Evolutionary conservation across 257 asterid species (phyloP).

Genomic region (Lavandula angustifolia): DNA sequence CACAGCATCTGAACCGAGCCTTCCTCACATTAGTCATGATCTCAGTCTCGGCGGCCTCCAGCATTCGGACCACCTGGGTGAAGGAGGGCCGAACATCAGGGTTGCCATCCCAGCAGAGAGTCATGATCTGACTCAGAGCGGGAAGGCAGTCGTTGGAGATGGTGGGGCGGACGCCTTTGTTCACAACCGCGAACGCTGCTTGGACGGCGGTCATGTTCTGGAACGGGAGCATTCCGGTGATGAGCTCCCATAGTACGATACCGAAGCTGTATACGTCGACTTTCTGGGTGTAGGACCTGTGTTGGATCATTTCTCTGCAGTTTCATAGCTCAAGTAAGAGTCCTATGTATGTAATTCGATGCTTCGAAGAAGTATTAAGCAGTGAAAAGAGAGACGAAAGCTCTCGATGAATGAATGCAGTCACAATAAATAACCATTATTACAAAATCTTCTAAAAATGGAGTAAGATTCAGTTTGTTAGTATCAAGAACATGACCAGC

Average conservation of each 20-base stretch:
- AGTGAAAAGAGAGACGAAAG: too few relatives aligned
- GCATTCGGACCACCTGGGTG: slow-evolving; percentile 77
- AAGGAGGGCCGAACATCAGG: slow-evolving; percentile 90
- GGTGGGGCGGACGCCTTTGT: slow-evolving; percentile 87
- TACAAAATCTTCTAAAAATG: too few relatives aligned
- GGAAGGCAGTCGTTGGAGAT: slow-evolving; percentile 80
- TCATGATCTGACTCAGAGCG: slow-evolving; percentile 82
- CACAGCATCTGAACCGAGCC: slow-evolving; percentile 99
- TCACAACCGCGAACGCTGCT: slow-evolving; percentile 96
- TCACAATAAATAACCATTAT: too few relatives aligned
- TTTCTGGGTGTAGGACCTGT: slow-evolving; percentile 91
- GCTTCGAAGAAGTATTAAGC: too few relatives aligned
- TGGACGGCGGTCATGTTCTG: slow-evolving; percentile 97
- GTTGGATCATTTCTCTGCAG: slow-evolving; percentile 99
- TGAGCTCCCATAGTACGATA: slow-evolving; percentile 93
- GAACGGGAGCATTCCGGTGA: slow-evolving; percentile 95
- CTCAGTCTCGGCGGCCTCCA: slow-evolving; percentile 87
- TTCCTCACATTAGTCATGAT: slow-evolving; percentile 83
- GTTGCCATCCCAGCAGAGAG: slow-evolving; percentile 87
- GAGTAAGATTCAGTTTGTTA: too few relatives aligned
- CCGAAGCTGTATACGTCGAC: slow-evolving; percentile 97
- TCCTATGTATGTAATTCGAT: too few relatives aligned
- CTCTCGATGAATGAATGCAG: too few relatives aligned
- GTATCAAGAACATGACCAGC: too few relatives aligned
- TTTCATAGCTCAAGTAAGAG: background rate